Base-by-base conservation (phyloP, 1,284 basidiomycete genomes). In the Cutaneotrichosporon cutaneum region DNA sequence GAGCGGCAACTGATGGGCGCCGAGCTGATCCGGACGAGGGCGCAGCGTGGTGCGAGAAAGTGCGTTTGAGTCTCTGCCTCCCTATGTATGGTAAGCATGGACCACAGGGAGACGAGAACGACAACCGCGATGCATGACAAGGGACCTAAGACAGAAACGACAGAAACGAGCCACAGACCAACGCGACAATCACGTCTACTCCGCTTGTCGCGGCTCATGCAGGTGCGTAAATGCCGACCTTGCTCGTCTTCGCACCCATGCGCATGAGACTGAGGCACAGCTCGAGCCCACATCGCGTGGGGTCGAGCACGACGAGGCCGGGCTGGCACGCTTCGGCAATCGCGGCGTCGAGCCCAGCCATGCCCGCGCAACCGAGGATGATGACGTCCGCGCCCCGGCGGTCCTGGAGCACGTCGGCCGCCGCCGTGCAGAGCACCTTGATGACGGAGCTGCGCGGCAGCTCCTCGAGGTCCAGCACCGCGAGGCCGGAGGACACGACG, bases 291-390 rank as follows among this genome's bases (percentile, higher is more conserved):
- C 72, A 77, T 48, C 73, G 65, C 9, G 82, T 82, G 1, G 82
- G 82, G 70, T 84, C 82, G 5, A 84, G 68, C 22, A 84, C 80
- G 27, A 66, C 68, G 16, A 84, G 73, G 3, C 71, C 72, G 1
- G 36, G 50, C 1, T 65, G 66, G 36, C 74, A 66, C 2, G 69
- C 71, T 24, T 72, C 68, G 18, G 71, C 65, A 1, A 83, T 76
- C 2, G 78, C 78, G 26, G 70, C 67, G 52, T 81, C 80, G 74
- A 83, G 79, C 8, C 82, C 83, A 0, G 78, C 80, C 82, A 84
- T 83, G 3, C 81, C 83, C 26, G 83, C 83, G 61, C 83, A 84
- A 0, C 83, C 82, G 54, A 84, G 74, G 50, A 82, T 70, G 52
- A 85, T 79, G 10, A 79, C 79, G 48, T 80, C 75, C 7, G 79